Evolutionary conservation across 2,329 filamentous ascomycete genomes (phyloP).

Genomic region (Venturia asperata): DNA sequence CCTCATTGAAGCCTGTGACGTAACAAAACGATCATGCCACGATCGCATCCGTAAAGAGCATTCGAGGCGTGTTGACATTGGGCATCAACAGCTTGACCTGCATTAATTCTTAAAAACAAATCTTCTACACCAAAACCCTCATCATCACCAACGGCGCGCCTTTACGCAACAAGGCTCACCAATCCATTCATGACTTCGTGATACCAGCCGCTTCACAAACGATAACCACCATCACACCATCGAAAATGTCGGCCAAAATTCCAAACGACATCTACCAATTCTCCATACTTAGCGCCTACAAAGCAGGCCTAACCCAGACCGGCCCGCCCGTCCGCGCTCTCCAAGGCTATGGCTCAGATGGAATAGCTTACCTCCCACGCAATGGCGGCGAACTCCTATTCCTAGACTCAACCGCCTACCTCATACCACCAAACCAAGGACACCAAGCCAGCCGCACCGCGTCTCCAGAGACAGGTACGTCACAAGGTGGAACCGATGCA

Average conservation of each 20-base stretch:
- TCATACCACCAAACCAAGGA: constrained; percentile 28
- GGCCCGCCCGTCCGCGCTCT: constrained; percentile 33
- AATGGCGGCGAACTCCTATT: constrained; percentile 35
- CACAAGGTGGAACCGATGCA: not conserved
- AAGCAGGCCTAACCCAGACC: constrained; percentile 30
- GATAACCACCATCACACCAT: not conserved
- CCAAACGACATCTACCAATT: constrained; percentile 43
- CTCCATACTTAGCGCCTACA: constrained; percentile 34
- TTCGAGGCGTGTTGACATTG: not conserved
- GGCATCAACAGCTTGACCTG: not conserved
- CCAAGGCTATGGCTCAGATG: constrained; percentile 37
- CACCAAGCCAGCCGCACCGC: not conserved
- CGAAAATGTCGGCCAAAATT: constrained; percentile 33
- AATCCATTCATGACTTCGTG: not conserved
- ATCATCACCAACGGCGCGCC: not conserved
- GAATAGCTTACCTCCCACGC: constrained; percentile 36
- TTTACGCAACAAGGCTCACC: not conserved
- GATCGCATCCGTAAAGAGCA: not conserved
- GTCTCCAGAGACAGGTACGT: not conserved
- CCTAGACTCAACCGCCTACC: constrained; percentile 31
- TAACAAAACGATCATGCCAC: not conserved
- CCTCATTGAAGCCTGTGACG: not conserved
- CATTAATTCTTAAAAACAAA: not conserved
- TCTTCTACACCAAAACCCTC: not conserved
- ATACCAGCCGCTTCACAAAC: not conserved